A percentile compares a stretch with the other conserved stretches of the same genome.
Evolutionary conservation across 2,329 filamentous ascomycete species (phyloP).

Genomic region (Colletotrichum musicola): DNA sequence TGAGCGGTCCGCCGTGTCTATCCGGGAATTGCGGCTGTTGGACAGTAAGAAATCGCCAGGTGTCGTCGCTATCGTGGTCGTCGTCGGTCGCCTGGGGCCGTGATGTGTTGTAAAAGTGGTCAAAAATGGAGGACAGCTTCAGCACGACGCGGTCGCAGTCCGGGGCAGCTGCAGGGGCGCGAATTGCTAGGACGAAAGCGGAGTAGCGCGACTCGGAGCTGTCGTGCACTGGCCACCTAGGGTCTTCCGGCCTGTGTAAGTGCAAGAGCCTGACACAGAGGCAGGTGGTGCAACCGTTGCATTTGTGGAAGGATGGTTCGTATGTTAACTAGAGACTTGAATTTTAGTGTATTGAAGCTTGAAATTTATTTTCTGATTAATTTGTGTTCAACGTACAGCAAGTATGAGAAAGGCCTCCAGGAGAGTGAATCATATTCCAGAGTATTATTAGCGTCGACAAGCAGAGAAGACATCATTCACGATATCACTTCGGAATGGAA

Average conservation of each 20-base stretch:
- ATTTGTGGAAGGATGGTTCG: no score
- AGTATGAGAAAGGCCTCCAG: no score
- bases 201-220: slow-evolving; percentile 33
- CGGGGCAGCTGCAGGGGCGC: slow-evolving; percentile 41
- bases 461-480: no score
- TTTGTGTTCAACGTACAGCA: no score
- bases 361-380: no score
- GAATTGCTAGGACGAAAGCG: slow-evolving; percentile 34
- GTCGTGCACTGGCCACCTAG: slow-evolving; percentile 31
- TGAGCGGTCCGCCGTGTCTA: not conserved
- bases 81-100: slow-evolving; percentile 21
- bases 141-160: slow-evolving; percentile 40
- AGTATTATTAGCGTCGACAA: no score
- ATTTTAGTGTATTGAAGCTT: no score
- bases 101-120: slow-evolving; percentile 28
- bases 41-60: not conserved
- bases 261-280: not conserved
- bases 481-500: no score
- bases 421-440: no score
- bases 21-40: not conserved
- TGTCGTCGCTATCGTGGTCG: slow-evolving; percentile 29
- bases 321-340: no score
- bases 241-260: slow-evolving; percentile 31
- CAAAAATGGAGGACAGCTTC: slow-evolving; percentile 40
- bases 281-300: not conserved